A percentile compares a stretch with the other conserved stretches of the same genome.
Conservation (phyloP, 148 eudicot genomes). For the Tetragonia tetragonoides region DNA sequence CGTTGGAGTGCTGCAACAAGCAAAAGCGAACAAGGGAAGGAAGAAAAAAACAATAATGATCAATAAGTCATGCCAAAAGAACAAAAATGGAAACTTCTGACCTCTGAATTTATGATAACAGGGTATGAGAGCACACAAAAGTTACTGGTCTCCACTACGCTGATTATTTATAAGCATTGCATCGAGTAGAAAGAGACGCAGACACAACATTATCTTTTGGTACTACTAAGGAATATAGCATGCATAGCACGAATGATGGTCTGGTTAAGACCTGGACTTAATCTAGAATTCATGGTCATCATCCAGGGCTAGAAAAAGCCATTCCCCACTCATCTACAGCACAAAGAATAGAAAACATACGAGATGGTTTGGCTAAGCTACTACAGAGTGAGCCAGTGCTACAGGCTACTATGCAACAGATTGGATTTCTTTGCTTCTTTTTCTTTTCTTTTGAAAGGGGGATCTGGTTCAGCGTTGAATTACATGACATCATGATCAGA, state of each 20-base stretch:
- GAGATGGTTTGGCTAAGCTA: background rate
- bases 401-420: background rate
- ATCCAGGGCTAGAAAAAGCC: background rate
- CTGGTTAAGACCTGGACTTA: background rate
- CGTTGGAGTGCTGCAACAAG: slow-evolving; percentile 69
- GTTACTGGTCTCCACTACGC: background rate
- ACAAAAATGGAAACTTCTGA: background rate
- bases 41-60: too few relatives aligned
- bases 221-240: too few relatives aligned
- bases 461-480: too few relatives aligned
- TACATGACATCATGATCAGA: too few relatives aligned
- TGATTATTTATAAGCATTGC: too few relatives aligned
- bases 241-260: too few relatives aligned
- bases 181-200: too few relatives aligned
- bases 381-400: background rate
- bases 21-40: slow-evolving; percentile 11
- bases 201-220: too few relatives aligned
- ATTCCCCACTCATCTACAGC: background rate
- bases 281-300: background rate
- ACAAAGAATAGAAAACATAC: background rate
- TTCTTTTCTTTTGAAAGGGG: background rate
- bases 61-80: background rate
- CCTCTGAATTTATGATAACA: background rate
- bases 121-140: background rate
- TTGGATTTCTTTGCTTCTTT: background rate